Percentiles rank a stretch among this genome's conserved stretches.
These are phyloP conservation scores for Amanita pseudoporphyria DNA, from an alignment of 768 basidiomycete species.

Conservation along the genomic window DNA sequence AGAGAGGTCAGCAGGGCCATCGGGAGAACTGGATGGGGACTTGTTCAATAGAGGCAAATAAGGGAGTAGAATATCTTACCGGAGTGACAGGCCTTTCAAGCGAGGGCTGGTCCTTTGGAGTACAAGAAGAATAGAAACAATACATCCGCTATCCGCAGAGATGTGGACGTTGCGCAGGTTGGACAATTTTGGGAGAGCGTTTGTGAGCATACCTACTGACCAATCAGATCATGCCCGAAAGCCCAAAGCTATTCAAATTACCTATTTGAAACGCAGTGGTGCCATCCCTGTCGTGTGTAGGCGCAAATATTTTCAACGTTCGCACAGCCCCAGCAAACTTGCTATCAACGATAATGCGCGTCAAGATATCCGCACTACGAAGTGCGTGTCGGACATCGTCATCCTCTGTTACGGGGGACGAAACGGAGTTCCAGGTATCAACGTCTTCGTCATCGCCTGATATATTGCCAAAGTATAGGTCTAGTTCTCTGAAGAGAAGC, in stretches of 20 bases:
- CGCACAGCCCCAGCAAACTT: slow-evolving; percentile 48
- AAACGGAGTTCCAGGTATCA: slow-evolving; percentile 11
- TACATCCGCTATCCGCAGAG: slow-evolving; percentile 44
- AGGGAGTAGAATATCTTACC: slow-evolving; percentile 23
- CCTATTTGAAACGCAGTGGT: slow-evolving; percentile 58
- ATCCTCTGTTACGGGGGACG: slow-evolving; percentile 17
- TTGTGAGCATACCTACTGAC: slow-evolving; percentile 52
- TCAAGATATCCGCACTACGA: slow-evolving; percentile 63
- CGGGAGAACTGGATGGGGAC: slow-evolving; percentile 26
- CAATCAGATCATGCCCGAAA: background rate
- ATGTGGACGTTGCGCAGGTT: slow-evolving; percentile 55
- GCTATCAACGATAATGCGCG: slow-evolving; percentile 51
- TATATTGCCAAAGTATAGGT: slow-evolving; percentile 45
- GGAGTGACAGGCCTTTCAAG: slow-evolving; percentile 46
- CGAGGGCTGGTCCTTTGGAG: slow-evolving; percentile 43
- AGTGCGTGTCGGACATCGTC: slow-evolving; percentile 46
- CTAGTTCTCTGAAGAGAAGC: slow-evolving; percentile 52
- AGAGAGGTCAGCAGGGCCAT: slow-evolving; percentile 34
- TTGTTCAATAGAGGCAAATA: background rate
- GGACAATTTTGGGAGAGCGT: slow-evolving; percentile 52
- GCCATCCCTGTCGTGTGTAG: slow-evolving; percentile 35
- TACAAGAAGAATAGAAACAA: slow-evolving; percentile 40
- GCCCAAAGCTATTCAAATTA: slow-evolving; percentile 14
- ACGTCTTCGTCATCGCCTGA: slow-evolving; percentile 14
- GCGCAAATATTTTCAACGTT: slow-evolving; percentile 50